These are phyloP conservation scores for Metschnikowia kunwiensis DNA, from an alignment of 805 yeast species.

Conservation along the genomic window DNA sequence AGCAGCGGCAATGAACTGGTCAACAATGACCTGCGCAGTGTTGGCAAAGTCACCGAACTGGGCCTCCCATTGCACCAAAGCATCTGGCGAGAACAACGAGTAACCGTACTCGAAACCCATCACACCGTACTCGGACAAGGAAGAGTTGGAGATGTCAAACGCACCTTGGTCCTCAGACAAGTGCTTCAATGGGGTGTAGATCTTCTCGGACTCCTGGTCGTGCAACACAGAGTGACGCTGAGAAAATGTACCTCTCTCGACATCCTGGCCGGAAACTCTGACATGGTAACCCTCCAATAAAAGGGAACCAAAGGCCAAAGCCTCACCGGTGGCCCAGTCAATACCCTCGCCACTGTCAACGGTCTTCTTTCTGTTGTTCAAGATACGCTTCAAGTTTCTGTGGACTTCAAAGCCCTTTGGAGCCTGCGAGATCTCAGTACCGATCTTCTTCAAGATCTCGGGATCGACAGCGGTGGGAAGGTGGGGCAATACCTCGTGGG, in stretches of 20 bases:
- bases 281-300: constrained; percentile 92
- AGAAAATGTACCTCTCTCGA: constrained; percentile 99
- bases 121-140: constrained; percentile 97
- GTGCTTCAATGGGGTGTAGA: constrained; percentile 82
- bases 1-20: constrained; percentile 94
- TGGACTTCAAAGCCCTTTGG: constrained; percentile 89
- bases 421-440: constrained; percentile 72
- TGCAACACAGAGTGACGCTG: constrained; percentile 99
- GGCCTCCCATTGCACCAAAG: constrained; percentile 98
- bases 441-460: constrained; percentile 69
- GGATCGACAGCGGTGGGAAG: constrained; percentile 89
- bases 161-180: constrained; percentile 79
- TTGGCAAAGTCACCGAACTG: constrained; percentile 99
- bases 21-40: constrained; percentile 97
- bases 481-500: constrained; percentile 93
- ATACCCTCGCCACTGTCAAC: constrained; percentile 88
- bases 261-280: constrained; percentile 98
- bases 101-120: constrained; percentile 99
- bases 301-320: constrained; percentile 92
- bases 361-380: constrained; percentile 81
- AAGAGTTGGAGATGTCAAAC: constrained; percentile 87
- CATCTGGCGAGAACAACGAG: constrained; percentile 95
- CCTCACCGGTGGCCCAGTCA: constrained; percentile 99
- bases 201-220: constrained; percentile 83
- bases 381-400: constrained; percentile 92